These are phyloP conservation scores for Conringia planisiliqua DNA, from an alignment of 345 rosid species.

Conservation along the genomic window DNA sequence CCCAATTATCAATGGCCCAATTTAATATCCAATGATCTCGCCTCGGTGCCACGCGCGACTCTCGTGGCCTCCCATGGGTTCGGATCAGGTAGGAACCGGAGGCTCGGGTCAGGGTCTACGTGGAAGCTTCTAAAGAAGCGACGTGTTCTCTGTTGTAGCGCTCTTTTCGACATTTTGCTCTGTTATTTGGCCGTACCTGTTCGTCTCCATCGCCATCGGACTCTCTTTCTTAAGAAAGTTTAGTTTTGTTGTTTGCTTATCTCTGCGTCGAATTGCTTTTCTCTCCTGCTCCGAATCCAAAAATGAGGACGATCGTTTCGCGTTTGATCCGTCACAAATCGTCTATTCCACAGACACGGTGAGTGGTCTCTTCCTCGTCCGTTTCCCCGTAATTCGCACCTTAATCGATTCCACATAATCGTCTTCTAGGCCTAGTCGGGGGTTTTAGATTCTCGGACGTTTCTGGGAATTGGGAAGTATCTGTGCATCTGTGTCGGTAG, in stretches of 20 bases:
- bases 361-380: not conserved
- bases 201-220: conserved; percentile 22
- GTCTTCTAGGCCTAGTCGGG: not conserved
- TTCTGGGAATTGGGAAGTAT: not conserved
- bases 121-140: conserved; percentile 1
- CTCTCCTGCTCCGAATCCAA: not conserved
- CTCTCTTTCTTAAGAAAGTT: not conserved
- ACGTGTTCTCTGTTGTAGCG: conserved; percentile 25
- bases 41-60: not conserved
- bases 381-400: not conserved
- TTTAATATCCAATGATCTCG: not conserved
- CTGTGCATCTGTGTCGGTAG: not conserved
- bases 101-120: conserved; percentile 26
- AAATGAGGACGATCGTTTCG: conserved; percentile 36
- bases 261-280: not conserved
- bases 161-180: conserved; percentile 16
- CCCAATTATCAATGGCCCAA: not conserved
- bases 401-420: not conserved
- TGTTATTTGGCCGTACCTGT: not conserved
- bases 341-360: conserved; percentile 21
- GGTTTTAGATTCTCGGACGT: not conserved
- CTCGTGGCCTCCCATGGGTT: conserved; percentile 7
- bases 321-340: conserved; percentile 34
- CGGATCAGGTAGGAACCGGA: not conserved
- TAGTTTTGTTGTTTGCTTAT: not conserved